A percentile compares a stretch with the other conserved stretches of the same genome.
These are phyloP conservation scores for Lasiosphaeria ovina DNA, from an alignment of 495 filamentous ascomycete genomes.

Conservation along the genomic window DNA sequence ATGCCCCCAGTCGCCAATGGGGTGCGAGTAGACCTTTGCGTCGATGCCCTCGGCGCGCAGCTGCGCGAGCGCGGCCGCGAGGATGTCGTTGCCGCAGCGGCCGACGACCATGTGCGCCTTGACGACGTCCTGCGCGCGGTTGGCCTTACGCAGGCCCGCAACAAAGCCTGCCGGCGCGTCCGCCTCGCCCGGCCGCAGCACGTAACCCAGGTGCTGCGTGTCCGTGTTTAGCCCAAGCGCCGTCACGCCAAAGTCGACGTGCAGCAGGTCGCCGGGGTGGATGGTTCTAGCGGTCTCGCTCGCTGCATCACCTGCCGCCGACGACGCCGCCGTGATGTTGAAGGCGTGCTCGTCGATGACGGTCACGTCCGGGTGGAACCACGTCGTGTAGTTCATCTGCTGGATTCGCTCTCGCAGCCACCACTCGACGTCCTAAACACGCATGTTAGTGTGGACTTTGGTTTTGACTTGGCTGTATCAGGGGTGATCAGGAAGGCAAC, in stretches of 20 bases:
- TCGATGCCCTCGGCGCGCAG: slow-evolving; percentile 43
- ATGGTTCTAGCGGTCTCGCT: slow-evolving; percentile 20
- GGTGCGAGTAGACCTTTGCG: slow-evolving; percentile 46
- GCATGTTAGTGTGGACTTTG: neutral
- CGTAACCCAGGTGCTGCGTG: slow-evolving; percentile 49
- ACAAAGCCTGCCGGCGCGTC: slow-evolving; percentile 38
- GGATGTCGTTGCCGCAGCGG: slow-evolving; percentile 40
- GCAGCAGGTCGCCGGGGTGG: slow-evolving; percentile 42
- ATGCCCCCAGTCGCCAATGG: slow-evolving; percentile 53
- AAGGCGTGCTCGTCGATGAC: slow-evolving; percentile 29
- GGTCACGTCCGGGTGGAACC: slow-evolving; percentile 46
- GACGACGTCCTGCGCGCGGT: slow-evolving; percentile 47
- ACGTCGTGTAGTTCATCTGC: slow-evolving; percentile 47
- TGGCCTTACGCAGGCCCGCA: slow-evolving; percentile 42
- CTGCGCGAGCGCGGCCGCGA: slow-evolving; percentile 33
- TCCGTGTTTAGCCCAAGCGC: slow-evolving; percentile 49
- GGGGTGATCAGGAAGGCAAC: slow-evolving; percentile 1
- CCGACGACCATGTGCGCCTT: slow-evolving; percentile 42
- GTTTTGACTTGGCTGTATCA: neutral
- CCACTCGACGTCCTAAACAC: slow-evolving; percentile 45
- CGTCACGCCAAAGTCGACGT: slow-evolving; percentile 48
- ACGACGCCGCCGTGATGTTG: slow-evolving; percentile 10
- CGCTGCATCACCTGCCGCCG: slow-evolving; percentile 2
- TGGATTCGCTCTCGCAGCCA: slow-evolving; percentile 46
- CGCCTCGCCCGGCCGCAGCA: slow-evolving; percentile 42